Evolutionary conservation across 2,329 filamentous ascomycete species (phyloP).

Genomic region (Grosmannia clavigera): DNA sequence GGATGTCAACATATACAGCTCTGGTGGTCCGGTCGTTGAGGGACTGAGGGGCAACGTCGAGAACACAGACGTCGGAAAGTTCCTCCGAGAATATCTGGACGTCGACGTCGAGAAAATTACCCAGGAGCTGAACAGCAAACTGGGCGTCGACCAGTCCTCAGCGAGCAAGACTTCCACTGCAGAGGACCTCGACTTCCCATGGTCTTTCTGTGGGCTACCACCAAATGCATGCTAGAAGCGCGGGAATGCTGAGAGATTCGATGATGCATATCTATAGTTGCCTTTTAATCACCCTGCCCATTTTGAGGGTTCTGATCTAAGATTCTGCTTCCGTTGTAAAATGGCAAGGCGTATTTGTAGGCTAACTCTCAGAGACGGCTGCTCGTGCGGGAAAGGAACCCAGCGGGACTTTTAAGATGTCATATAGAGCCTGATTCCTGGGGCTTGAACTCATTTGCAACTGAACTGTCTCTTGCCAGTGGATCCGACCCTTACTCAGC

Average conservation of each 20-base stretch:
- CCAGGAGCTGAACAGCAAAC: slow-evolving; percentile 51
- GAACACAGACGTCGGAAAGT: slow-evolving; percentile 83
- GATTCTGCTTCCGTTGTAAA: neutral
- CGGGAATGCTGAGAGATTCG: neutral
- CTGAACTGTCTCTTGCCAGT: neutral
- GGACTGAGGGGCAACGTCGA: slow-evolving; percentile 75
- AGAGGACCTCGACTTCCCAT: neutral
- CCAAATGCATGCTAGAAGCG: neutral
- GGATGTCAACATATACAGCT: slow-evolving; percentile 94
- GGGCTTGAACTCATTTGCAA: too few relatives aligned
- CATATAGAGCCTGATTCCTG: too few relatives aligned
- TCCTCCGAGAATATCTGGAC: slow-evolving; percentile 65
- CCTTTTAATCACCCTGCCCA: neutral
- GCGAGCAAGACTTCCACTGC: neutral
- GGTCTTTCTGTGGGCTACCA: neutral
- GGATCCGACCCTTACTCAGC: neutral
- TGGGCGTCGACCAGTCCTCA: neutral
- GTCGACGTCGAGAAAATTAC: slow-evolving; percentile 73
- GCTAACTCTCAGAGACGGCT: neutral
- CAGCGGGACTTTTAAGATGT: too few relatives aligned
- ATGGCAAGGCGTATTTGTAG: neutral
- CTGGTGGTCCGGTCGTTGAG: slow-evolving; percentile 49
- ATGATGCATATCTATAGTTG: neutral
- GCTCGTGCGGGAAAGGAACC: neutral
- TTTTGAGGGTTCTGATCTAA: neutral